Evolutionary conservation across 2,329 filamentous ascomycete genomes (phyloP), one percentile per base, ranked within the genome.

Genomic region (Sporothrix luriei): DNA sequence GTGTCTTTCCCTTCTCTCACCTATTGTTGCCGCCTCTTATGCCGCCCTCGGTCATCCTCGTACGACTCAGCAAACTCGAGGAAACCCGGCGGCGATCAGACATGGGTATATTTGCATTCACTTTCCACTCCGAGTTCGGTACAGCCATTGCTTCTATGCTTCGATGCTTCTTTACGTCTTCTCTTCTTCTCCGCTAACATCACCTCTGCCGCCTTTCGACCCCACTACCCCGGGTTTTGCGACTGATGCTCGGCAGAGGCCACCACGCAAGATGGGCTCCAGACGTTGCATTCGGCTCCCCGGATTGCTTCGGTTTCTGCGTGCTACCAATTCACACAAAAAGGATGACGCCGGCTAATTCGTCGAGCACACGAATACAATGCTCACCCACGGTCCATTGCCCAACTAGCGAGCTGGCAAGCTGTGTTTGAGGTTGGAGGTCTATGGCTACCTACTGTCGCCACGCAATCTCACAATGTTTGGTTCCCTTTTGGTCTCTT

Each of bases 171-270:
- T 59, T 7, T 40, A 9, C 26, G 2, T 40, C 33, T 59, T 59
- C 33, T 40, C 29, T 29, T 5, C 19, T 16, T n/a, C 55, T 59
- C 33, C 40, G 33, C 55, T 59, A 59, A 59, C 55, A 19, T 40
- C 55, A 40, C 29, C 40, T 59, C 55, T 59, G 14, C 55, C 55
- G 55, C 55, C 33, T 40, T 11, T 21, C 19, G 7, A 59, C 29
- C 55, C 33, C 61, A 65, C 26, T 19, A 62, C 26, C 43, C 61
- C 46, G 57, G 57, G 57, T 62, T 62, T 48, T 62, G 57, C 57
- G 19, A 26, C 43, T 65, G 24, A n/a, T 65, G 24, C 33, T 65
- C 43, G 43, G 61, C 43, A 49, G 43, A 48, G 21, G 24, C 7
- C 19, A 59, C 19, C 19, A 59, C 55, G 29, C 55, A 59, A 21